A percentile compares a stretch with the other conserved stretches of the same genome.
Evolutionary conservation across 768 basidiomycete species (phyloP).

Genomic region (Roridomyces roridus): DNA sequence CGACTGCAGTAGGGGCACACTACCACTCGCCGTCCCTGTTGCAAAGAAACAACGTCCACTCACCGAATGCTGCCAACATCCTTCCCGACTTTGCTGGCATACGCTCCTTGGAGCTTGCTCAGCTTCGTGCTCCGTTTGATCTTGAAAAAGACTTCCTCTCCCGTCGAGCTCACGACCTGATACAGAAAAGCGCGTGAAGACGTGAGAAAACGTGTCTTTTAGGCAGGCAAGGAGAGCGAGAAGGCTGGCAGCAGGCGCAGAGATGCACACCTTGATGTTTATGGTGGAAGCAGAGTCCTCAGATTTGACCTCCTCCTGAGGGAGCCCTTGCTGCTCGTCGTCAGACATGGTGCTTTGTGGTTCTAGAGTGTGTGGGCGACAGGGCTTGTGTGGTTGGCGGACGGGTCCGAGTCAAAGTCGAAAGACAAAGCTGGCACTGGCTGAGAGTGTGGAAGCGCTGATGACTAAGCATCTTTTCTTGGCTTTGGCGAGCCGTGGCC

Average conservation of each 20-base stretch:
- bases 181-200: constrained; percentile 4
- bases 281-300: constrained; percentile 71
- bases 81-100: constrained; percentile 92
- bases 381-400: background rate
- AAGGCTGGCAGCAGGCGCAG: constrained; percentile 7
- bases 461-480: background rate
- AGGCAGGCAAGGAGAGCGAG: background rate
- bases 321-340: constrained; percentile 45
- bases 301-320: constrained; percentile 54
- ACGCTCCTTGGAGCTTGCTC: constrained; percentile 91
- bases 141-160: constrained; percentile 96
- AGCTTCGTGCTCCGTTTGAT: constrained; percentile 93
- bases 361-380: background rate
- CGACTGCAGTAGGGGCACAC: background rate
- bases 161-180: constrained; percentile 76
- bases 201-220: background rate
- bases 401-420: background rate
- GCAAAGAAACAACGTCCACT: constrained; percentile 32
- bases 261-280: constrained; percentile 82
- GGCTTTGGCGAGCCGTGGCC: background rate
- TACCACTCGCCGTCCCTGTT: background rate
- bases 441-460: background rate
- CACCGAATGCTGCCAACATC: constrained; percentile 89
- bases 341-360: constrained; percentile 56
- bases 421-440: constrained; percentile 4